Conservation (phyloP, 768 basidiomycete species). For the Boletus subcaerulescens region DNA sequence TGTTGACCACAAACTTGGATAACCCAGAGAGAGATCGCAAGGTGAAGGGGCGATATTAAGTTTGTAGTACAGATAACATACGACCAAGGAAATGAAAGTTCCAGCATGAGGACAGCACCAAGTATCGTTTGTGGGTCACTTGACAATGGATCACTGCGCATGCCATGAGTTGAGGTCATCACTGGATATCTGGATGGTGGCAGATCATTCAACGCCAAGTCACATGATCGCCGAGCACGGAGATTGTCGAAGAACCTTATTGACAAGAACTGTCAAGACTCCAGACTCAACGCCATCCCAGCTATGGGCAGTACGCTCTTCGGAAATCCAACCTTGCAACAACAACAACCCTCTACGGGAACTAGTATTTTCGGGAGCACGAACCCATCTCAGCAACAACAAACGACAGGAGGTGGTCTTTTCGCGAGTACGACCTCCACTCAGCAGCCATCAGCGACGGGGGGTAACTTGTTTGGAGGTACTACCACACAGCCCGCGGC, state of each 20-base stretch:
- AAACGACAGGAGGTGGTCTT: slow-evolving; percentile 13
- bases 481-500: not conserved
- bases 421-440: slow-evolving; percentile 14
- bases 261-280: too few species aligned
- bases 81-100: too few species aligned
- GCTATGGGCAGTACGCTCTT: slow-evolving; percentile 19
- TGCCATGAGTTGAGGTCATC: too few species aligned
- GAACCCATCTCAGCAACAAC: slow-evolving; percentile 25
- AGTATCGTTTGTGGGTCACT: too few species aligned
- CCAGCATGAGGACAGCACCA: too few species aligned
- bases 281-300: slow-evolving; percentile 1
- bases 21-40: too few species aligned
- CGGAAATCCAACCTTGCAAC: slow-evolving; percentile 19
- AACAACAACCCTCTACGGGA: slow-evolving; percentile 23
- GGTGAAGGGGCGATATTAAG: too few species aligned
- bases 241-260: too few species aligned
- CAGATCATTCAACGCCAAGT: not conserved
- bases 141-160: too few species aligned
- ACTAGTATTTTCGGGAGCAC: slow-evolving; percentile 26
- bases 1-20: too few species aligned
- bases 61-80: too few species aligned
- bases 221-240: slow-evolving; percentile 11
- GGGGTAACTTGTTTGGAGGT: slow-evolving; percentile 17
- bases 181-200: too few species aligned
- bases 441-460: slow-evolving; percentile 15